phyloP scores from a whole-genome alignment of 1,139 yeast species.

The Debaryomycetaceae sp. region DNA sequence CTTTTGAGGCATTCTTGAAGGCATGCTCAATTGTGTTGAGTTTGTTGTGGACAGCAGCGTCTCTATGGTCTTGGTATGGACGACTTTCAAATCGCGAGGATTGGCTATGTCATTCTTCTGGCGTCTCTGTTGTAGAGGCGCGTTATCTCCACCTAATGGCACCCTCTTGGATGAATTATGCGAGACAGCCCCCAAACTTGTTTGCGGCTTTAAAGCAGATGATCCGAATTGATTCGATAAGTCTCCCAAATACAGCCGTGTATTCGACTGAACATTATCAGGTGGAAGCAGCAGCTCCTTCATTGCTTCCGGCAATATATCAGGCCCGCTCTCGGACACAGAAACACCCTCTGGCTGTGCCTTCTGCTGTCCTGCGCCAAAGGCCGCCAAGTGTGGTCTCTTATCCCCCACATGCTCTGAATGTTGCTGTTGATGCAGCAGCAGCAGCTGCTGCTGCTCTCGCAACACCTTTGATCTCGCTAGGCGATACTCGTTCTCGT shows the following conservation, averaged over 20 bases:
- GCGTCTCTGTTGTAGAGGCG: conserved; percentile 25
- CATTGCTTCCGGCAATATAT: neutral
- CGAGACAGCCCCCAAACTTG: conserved; percentile 3
- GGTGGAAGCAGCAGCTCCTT: conserved; percentile 5
- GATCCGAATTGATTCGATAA: conserved; percentile 38
- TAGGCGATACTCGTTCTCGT: conserved; percentile 42
- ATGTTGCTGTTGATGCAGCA: conserved; percentile 5
- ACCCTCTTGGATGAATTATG: conserved; percentile 18
- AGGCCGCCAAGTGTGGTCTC: neutral
- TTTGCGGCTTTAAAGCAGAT: conserved; percentile 6
- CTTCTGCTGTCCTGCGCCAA: neutral
- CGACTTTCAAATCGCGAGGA: neutral
- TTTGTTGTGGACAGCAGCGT: conserved; percentile 4
- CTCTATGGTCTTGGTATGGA: neutral
- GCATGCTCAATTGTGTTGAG: conserved; percentile 16
- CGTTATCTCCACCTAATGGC: conserved; percentile 35
- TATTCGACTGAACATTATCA: conserved; percentile 8
- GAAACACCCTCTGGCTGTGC: conserved; percentile 1
- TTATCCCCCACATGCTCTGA: conserved; percentile 4
- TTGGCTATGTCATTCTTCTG: neutral
- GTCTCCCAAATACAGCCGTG: conserved; percentile 38
- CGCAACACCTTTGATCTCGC: conserved; percentile 27
- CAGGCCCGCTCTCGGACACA: neutral
- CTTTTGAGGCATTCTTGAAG: conserved; percentile 51
- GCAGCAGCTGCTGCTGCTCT: conserved; percentile 4